Evolutionary conservation across 1,139 yeast species (phyloP).

Genomic region (Sugiyamaella paludigena): DNA sequence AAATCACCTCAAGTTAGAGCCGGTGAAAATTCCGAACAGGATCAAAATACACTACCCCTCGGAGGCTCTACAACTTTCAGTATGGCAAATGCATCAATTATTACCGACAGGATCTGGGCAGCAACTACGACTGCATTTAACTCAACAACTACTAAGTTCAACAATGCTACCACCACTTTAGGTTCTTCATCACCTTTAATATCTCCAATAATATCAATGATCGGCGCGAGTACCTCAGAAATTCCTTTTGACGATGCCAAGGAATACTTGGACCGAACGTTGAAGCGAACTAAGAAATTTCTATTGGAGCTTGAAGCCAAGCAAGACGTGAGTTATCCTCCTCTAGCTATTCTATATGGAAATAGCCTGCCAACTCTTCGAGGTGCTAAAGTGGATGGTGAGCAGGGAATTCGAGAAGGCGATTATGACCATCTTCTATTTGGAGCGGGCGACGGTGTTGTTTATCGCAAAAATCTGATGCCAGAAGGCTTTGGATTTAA

Average conservation of each 20-base stretch:
- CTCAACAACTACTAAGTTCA: not conserved
- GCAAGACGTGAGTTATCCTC: constrained; percentile 62
- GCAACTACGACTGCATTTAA: constrained; percentile 6
- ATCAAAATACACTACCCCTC: not conserved
- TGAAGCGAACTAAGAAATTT: constrained; percentile 59
- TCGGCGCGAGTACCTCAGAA: not conserved
- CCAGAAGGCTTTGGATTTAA: constrained; percentile 70
- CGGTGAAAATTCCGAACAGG: not conserved
- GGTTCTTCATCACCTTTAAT: not conserved
- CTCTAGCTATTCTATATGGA: constrained; percentile 78
- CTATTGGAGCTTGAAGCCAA: constrained; percentile 53
- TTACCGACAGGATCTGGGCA: constrained; percentile 10
- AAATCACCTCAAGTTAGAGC: constrained; percentile 24
- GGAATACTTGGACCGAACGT: constrained; percentile 59
- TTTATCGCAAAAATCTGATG: constrained; percentile 76
- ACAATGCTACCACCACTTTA: not conserved
- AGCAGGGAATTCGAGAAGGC: constrained; percentile 66
- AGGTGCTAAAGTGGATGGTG: constrained; percentile 63
- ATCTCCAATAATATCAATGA: constrained; percentile 13
- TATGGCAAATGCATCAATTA: constrained; percentile 1
- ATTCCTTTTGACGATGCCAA: constrained; percentile 61
- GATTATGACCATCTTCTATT: constrained; percentile 72
- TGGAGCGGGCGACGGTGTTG: constrained; percentile 94
- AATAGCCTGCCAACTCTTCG: constrained; percentile 80
- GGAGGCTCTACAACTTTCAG: not conserved